These are phyloP conservation scores for Metrosideros polymorpha DNA, from an alignment of 441 rosid genomes.

Conservation along the genomic window DNA sequence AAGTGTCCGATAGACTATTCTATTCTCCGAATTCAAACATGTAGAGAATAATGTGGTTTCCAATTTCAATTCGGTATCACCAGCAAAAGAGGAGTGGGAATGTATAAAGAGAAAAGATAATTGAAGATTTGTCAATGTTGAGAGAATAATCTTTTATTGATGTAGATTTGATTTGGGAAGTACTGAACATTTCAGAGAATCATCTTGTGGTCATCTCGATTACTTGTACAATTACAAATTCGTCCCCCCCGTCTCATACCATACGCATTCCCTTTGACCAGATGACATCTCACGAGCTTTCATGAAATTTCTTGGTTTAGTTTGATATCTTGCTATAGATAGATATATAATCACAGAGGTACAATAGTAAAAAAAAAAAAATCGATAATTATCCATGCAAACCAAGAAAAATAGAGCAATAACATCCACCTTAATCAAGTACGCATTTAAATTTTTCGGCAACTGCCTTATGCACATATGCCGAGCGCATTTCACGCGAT, in stretches of 20 bases:
- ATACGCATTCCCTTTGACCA: not conserved
- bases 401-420: not conserved
- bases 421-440: not conserved
- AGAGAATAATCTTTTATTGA: not conserved
- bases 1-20: not conserved
- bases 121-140: not conserved
- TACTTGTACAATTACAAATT: not conserved
- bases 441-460: not conserved
- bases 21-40: not conserved
- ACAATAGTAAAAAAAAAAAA: not conserved
- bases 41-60: not conserved
- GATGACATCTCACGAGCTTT: not conserved
- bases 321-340: not conserved
- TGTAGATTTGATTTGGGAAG: not conserved
- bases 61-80: not conserved
- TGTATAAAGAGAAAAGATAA: not conserved
- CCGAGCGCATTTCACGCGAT: not conserved
- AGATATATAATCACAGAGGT: not conserved
- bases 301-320: not conserved
- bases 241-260: not conserved
- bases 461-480: not conserved
- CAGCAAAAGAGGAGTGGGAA: not conserved
- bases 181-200: not conserved
- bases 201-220: not conserved
- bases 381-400: not conserved